Conservation (phyloP, 495 filamentous ascomycete species). For the Talaromyces ruber region DNA sequence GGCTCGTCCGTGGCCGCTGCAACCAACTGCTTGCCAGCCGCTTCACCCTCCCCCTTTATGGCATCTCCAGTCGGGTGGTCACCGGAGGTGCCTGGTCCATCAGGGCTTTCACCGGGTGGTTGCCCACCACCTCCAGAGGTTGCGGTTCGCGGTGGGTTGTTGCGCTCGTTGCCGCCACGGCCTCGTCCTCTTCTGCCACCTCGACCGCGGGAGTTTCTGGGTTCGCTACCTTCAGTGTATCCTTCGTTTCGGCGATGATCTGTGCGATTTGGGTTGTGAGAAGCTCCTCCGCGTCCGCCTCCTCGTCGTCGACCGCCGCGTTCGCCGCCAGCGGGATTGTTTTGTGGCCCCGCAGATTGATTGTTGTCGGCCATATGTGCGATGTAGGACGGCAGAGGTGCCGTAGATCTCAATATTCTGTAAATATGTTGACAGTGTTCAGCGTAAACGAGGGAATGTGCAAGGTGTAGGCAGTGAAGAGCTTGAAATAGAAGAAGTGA, state of each 20-base stretch:
- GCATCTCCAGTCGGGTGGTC: slow-evolving; percentile 32
- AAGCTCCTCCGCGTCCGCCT: slow-evolving; percentile 6
- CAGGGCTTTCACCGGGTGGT: slow-evolving; percentile 1
- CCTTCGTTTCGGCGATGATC: not conserved
- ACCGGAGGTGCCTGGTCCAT: slow-evolving; percentile 28
- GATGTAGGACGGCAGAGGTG: not conserved
- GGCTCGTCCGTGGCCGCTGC: slow-evolving; percentile 38
- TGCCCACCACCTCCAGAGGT: not conserved
- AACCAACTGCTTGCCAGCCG: slow-evolving; percentile 15
- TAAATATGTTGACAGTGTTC: not conserved
- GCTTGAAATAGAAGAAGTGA: not conserved
- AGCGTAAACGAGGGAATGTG: not conserved
- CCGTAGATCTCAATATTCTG: not conserved
- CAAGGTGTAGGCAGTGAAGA: not conserved
- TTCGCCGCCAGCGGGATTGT: not conserved
- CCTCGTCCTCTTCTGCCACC: slow-evolving; percentile 4
- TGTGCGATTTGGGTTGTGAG: not conserved
- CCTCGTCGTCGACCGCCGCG: slow-evolving; percentile 14
- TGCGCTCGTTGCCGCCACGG: not conserved
- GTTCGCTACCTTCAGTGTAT: not conserved
- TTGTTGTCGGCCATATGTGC: not conserved
- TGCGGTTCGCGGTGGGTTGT: not conserved
- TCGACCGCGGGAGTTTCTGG: slow-evolving; percentile 2
- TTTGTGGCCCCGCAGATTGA: not conserved
- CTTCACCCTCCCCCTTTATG: slow-evolving; percentile 14